These are phyloP conservation scores for Croton laevigatus DNA, from an alignment of 441 rosid genomes.

Conservation along the genomic window DNA sequence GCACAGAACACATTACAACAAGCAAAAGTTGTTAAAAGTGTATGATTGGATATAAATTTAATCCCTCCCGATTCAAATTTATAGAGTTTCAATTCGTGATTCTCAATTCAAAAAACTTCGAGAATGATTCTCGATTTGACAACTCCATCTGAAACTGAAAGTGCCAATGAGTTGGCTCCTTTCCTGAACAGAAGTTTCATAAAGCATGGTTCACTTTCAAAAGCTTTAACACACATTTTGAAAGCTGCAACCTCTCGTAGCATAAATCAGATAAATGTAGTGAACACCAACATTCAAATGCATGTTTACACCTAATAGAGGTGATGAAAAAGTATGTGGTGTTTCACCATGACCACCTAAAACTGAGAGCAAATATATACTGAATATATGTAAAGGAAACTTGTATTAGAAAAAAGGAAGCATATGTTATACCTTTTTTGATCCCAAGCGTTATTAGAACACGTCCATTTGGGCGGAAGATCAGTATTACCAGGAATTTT, in stretches of 20 bases:
- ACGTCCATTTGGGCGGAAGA: slow-evolving; percentile 76
- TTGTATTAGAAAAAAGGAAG: background rate
- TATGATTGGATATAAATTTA: no score
- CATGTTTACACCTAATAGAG: background rate
- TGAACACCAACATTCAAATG: background rate
- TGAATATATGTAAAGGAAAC: background rate
- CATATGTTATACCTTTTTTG: slow-evolving; percentile 51
- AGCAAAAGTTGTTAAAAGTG: background rate
- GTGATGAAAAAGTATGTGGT: background rate
- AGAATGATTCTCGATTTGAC: no score
- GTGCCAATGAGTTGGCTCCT: background rate
- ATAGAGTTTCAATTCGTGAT: no score
- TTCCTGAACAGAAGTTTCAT: background rate
- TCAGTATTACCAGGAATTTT: slow-evolving; percentile 56
- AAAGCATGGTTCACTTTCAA: background rate
- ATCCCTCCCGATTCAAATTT: no score
- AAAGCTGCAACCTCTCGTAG: background rate
- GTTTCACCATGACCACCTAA: background rate
- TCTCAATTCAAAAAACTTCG: no score
- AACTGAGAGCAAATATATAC: background rate
- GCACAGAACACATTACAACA: background rate
- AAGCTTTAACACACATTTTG: background rate
- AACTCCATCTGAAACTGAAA: background rate
- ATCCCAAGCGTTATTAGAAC: slow-evolving; percentile 64
- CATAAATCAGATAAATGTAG: background rate